Conservation (phyloP, 1,284 basidiomycete species). For the Cronartium quercuum region DNA sequence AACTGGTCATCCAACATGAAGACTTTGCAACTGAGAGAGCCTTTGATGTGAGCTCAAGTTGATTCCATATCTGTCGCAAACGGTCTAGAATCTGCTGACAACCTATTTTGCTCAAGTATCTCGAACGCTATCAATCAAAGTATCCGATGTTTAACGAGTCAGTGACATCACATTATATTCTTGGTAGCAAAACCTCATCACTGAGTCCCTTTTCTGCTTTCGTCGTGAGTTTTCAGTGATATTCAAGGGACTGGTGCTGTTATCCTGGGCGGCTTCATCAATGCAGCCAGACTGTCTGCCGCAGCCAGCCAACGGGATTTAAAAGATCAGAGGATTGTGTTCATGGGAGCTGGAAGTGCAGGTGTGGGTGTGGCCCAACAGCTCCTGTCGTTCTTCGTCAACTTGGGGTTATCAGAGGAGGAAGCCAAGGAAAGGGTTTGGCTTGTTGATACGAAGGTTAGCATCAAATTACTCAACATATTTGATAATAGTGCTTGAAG, state of each 20-base stretch:
- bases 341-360: conserved; percentile 81
- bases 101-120: conserved; percentile 54
- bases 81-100: not conserved
- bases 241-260: conserved; percentile 77
- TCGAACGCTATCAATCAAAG: conserved; percentile 64
- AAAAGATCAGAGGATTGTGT: conserved; percentile 74
- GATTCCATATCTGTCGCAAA: not conserved
- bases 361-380: conserved; percentile 85
- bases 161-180: not conserved
- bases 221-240: conserved; percentile 29
- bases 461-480: conserved; percentile 23
- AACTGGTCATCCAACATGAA: conserved; percentile 55
- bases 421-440: conserved; percentile 74
- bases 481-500: conserved; percentile 23
- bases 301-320: conserved; percentile 65
- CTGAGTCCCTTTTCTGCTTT: not conserved
- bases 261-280: conserved; percentile 81
- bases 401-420: conserved; percentile 64
- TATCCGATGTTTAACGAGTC: conserved; percentile 79
- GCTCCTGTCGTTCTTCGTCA: conserved; percentile 78
- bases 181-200: not conserved
- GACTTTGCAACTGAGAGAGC: conserved; percentile 49
- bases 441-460: conserved; percentile 67
- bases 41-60: conserved; percentile 40
- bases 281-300: conserved; percentile 72